Conservation (phyloP, 495 filamentous ascomycete species). For the Recurvomyces mirabilis region DNA sequence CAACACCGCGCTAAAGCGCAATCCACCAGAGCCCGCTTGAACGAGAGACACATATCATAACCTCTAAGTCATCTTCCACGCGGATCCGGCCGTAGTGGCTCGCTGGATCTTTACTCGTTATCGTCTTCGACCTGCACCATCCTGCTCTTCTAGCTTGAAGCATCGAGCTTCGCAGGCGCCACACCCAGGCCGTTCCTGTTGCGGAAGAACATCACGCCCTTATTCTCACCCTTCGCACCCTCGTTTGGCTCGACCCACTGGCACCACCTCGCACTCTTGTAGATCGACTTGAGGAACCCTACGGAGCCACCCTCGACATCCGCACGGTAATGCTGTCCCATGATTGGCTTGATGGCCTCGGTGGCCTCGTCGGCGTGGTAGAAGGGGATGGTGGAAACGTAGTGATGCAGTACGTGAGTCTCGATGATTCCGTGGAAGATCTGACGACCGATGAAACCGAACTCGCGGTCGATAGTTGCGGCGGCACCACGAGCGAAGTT, state of each 20-base stretch:
- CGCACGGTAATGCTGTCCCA: constrained; percentile 70
- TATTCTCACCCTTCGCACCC: constrained; percentile 42
- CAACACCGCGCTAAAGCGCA: no score
- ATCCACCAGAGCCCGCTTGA: no score
- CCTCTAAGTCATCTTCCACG: no score
- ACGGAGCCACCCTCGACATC: constrained; percentile 53
- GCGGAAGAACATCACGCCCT: constrained; percentile 60
- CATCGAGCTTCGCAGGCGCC: constrained; percentile 23
- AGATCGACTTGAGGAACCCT: constrained; percentile 44
- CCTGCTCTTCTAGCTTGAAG: constrained; percentile 11
- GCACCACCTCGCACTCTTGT: constrained; percentile 55
- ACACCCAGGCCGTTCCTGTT: constrained; percentile 51
- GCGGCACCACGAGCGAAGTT: constrained; percentile 78
- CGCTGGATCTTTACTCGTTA: constrained; percentile 8
- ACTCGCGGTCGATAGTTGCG: constrained; percentile 79
- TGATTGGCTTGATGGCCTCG: constrained; percentile 69
- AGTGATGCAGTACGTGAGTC: constrained; percentile 85
- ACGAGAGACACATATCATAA: no score
- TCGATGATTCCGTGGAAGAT: constrained; percentile 88
- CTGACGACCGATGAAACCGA: constrained; percentile 76
- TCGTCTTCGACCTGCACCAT: constrained; percentile 15
- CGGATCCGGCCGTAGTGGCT: no score
- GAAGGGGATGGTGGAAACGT: constrained; percentile 75
- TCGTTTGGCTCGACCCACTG: constrained; percentile 63
- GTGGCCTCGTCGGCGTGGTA: constrained; percentile 85